Evolutionary conservation across 1,139 yeast species (phyloP), one percentile per base, ranked within the genome.

Genomic region (Sporopachydermia cereana): DNA sequence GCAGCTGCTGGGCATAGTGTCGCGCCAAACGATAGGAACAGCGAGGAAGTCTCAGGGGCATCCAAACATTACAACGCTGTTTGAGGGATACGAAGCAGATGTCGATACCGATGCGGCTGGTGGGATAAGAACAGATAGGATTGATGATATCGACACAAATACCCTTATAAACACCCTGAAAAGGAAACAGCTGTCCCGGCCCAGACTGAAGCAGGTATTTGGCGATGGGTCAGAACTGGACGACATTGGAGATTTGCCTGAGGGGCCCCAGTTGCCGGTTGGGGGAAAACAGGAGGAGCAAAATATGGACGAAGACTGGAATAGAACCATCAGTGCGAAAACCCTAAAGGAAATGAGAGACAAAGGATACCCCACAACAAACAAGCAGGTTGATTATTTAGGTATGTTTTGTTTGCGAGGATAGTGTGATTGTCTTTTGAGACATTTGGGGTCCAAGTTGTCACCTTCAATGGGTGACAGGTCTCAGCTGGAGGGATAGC

Each of bases 151-250:
- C 27, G 41, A 43, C 17, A 43, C 42, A 20, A 22, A 42, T 12
- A 39, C 44, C 20, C 48, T 47, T n/a, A 29, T 34, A n/a, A 36
- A 47, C 27, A 46, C 44, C 9, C 41, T 44, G 27, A 39, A 44
- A n/a, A 44, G 44, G 16, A 46, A 41, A 18, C 46, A 49, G 34
- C 50, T 48, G 43, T 43, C 56, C 3, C 46, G 44, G 42, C 53
- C 50, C 12, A 49, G 44, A 25, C 45, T 49, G 20, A 54, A 52
- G 12, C 48, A 48, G 23, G 44, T 53, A n/a, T 54, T 52, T 44
- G 64, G 63, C 4, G 63, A 60, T 41, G 65, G 63, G 3, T 50
- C 61, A 3, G 66, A 60, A 44, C 48, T 62, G 27, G 66, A 62
- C 44, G 48, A 46, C 9, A 47, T 62, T 21, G 63, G 54, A 9